phyloP scores from a whole-genome alignment of 2,329 filamentous ascomycete genomes.

The Chalara sp. region DNA sequence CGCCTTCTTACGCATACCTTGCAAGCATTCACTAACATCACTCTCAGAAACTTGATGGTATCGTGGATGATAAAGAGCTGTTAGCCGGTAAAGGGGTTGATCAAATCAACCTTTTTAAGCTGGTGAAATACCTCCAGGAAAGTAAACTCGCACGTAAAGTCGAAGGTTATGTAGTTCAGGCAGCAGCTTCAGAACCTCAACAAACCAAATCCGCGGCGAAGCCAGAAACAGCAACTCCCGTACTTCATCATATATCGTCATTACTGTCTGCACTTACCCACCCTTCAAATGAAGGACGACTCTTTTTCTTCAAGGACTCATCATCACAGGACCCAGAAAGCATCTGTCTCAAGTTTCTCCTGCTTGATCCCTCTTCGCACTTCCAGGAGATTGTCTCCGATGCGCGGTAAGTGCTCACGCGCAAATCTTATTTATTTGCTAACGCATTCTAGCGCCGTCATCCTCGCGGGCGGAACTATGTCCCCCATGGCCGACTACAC shows the following conservation, averaged over 20 bases:
- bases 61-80: constrained; percentile 64
- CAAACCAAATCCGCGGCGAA: constrained; percentile 8
- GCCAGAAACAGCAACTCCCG: constrained; percentile 16
- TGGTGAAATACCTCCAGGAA: constrained; percentile 81
- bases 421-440: neutral
- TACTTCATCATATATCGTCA: constrained; percentile 48
- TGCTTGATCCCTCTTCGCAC: constrained; percentile 85
- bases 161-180: constrained; percentile 72
- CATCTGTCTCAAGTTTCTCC: constrained; percentile 70
- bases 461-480: constrained; percentile 95
- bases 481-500: constrained; percentile 91
- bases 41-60: constrained; percentile 48
- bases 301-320: constrained; percentile 51
- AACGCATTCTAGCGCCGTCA: constrained; percentile 55
- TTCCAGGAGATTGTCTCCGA: constrained; percentile 83
- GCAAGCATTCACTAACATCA: neutral
- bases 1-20: constrained; percentile 7
- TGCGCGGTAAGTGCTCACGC: constrained; percentile 38
- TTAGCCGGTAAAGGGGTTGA: constrained; percentile 82
- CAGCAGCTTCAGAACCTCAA: constrained; percentile 20
- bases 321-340: constrained; percentile 28
- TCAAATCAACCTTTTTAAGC: constrained; percentile 88
- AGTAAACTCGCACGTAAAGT: constrained; percentile 93
- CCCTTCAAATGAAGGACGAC: constrained; percentile 62
- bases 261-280: constrained; percentile 83